Evolutionary conservation across 257 asterid species (phyloP).

Genomic region (Solanum rostratum): DNA sequence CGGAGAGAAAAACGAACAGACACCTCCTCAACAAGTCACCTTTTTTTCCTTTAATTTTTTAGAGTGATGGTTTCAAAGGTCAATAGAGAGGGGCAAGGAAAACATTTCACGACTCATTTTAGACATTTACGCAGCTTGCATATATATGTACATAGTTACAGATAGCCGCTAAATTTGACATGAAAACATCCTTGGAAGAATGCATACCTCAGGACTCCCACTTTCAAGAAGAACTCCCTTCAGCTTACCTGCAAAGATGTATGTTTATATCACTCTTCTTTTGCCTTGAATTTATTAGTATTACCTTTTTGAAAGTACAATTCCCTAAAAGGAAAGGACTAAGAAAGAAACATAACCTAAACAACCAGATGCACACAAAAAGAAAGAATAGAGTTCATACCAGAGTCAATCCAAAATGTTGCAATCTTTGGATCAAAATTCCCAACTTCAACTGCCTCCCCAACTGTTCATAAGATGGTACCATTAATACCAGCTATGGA

Average conservation of each 20-base stretch:
- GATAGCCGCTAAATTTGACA: not conserved
- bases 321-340: not conserved
- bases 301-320: not conserved
- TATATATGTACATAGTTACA: not conserved
- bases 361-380: not conserved
- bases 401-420: slow-evolving; percentile 91
- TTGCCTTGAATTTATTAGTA: not conserved
- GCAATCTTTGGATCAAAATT: slow-evolving; percentile 78
- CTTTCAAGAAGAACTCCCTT: slow-evolving; percentile 93
- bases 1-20: not conserved
- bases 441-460: slow-evolving; percentile 59
- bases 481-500: slow-evolving; percentile 5
- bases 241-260: slow-evolving; percentile 55
- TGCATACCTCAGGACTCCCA: slow-evolving; percentile 80
- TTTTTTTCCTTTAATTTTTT: not conserved
- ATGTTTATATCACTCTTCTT: not conserved
- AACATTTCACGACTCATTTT: not conserved
- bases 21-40: not conserved
- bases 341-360: not conserved
- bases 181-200: not conserved
- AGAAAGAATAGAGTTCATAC: slow-evolving; percentile 12
- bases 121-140: not conserved
- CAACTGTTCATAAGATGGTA: slow-evolving; percentile 40
- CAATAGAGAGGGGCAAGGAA: not conserved
- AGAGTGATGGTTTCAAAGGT: not conserved